Conservation (phyloP, 768 basidiomycete species). For the Phlebiopsis flavidoalba region DNA sequence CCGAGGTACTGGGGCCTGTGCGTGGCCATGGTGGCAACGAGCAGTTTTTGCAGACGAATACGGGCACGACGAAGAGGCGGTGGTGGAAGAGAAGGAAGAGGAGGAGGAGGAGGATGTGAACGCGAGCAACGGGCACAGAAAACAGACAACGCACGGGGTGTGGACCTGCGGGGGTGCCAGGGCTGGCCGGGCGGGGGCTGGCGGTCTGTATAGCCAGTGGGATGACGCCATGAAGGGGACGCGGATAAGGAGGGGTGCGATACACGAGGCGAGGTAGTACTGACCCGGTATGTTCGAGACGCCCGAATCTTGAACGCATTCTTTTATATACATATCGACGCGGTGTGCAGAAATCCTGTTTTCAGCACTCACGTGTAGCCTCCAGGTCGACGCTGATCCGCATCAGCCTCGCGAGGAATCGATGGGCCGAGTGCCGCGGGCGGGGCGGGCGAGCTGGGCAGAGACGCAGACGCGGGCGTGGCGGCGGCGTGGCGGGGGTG, state of each 20-base stretch:
- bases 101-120: too few species aligned
- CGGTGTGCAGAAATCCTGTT: neutral
- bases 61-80: too few species aligned
- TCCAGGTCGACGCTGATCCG: conserved; percentile 13
- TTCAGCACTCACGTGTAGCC: conserved; percentile 14
- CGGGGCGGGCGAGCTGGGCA: neutral
- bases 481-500: neutral
- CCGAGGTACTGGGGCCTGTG: conserved; percentile 33
- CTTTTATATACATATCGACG: conserved; percentile 13
- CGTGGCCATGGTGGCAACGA: conserved; percentile 32
- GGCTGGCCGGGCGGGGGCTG: conserved; percentile 15
- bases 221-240: conserved; percentile 27
- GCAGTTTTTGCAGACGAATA: neutral
- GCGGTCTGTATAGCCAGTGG: conserved; percentile 22
- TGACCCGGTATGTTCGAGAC: conserved; percentile 19
- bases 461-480: conserved; percentile 3
- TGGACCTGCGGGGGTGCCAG: conserved; percentile 26
- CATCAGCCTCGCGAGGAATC: conserved; percentile 13
- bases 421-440: conserved; percentile 8
- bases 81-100: too few species aligned
- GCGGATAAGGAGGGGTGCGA: conserved; percentile 18
- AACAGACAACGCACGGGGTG: conserved; percentile 20
- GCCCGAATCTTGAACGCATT: conserved; percentile 11
- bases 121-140: neutral
- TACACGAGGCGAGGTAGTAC: conserved; percentile 25